Base-by-base conservation (phyloP, 1,284 basidiomycete species). In the Cutaneotrichosporon arboriforme region DNA sequence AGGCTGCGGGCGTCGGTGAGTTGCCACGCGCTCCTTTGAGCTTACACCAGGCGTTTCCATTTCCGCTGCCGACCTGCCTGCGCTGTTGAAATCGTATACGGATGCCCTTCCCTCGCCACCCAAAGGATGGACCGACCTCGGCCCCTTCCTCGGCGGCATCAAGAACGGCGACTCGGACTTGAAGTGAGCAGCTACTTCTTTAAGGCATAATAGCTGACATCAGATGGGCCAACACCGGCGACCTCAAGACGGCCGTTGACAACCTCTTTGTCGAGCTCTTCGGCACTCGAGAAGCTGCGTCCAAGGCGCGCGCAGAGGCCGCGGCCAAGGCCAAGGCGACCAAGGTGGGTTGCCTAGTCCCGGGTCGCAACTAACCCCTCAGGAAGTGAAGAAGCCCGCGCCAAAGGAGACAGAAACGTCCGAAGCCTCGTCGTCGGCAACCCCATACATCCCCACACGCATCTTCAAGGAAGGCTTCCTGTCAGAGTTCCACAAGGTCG, bases 391-490 rank as follows among this genome's bases (percentile, higher is more conserved):
- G 72, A 57, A 66, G 12, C 37, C 53, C 4, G 82, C 81, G 58
- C 76, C 46, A n/a, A 41, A 48, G 43, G 12, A 26, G 31, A 23
- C 52, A 13, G 46, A 48, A 12, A 3, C 52, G 0, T 36, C 64
- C 9, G 69, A 79, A n/a, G 59, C 66, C 4, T 62, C 64, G 8
- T 61, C 67, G 4, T 63, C 67, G 0, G 57, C 62, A 4, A 40
- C 65, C 14, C 66, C 66, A 8, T 59, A 60, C 41, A 69, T 75
- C 48, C 72, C 74, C n/a, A 72, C 71, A 37, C 69, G 68, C 15
- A 89, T 97, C 50, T 99, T 98, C 71, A 84, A 88, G 58, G 91
- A 96, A 70, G 96, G 96, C 13, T 97, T 97, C 79, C 82, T 99
- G 15, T 91, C 91, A 4, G 80, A 83, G 55, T 84, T 99, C 38